Evolutionary conservation across 768 basidiomycete species (phyloP).

Genomic region (Crassisporium funariophilum): DNA sequence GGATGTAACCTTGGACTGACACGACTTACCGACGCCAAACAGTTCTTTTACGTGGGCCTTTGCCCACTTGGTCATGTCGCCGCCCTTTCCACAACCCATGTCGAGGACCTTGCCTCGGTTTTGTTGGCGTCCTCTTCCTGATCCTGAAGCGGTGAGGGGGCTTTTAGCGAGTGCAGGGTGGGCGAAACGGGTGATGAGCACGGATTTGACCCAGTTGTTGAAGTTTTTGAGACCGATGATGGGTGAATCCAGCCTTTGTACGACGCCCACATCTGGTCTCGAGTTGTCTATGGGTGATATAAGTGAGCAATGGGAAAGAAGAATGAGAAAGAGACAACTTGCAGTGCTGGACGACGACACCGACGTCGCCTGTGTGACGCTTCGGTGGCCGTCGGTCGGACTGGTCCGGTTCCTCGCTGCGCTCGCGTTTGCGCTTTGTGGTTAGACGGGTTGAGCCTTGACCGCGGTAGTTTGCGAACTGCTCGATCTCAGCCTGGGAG

Average conservation of each 20-base stretch:
- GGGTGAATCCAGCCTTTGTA: conserved; percentile 83
- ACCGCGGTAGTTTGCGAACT: conserved; percentile 58
- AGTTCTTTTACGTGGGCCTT: conserved; percentile 82
- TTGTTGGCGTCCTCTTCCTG: conserved; percentile 30
- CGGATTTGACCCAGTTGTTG: conserved; percentile 99
- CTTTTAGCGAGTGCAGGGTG: conserved; percentile 63
- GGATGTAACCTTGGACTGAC: not conserved
- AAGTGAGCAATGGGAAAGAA: conserved; percentile 3
- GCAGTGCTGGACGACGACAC: conserved; percentile 80
- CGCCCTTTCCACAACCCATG: conserved; percentile 98
- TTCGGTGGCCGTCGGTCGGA: conserved; percentile 41
- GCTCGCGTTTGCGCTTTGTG: conserved; percentile 54
- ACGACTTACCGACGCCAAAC: conserved; percentile 70
- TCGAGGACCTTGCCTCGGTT: conserved; percentile 83
- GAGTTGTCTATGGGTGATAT: conserved; percentile 69
- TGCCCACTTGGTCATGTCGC: conserved; percentile 94
- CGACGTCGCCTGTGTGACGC: conserved; percentile 68
- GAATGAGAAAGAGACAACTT: conserved; percentile 31
- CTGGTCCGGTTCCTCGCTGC: conserved; percentile 37
- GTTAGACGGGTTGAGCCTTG: conserved; percentile 52
- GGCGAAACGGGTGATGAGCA: conserved; percentile 89
- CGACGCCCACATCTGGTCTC: conserved; percentile 87
- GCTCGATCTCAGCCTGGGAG: conserved; percentile 60
- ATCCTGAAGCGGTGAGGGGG: conserved; percentile 24
- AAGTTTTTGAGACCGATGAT: conserved; percentile 97